Percentiles rank a stretch among this genome's conserved stretches.
phyloP scores from a whole-genome alignment of 306 rosid species.

The Boehmeria nivea region DNA sequence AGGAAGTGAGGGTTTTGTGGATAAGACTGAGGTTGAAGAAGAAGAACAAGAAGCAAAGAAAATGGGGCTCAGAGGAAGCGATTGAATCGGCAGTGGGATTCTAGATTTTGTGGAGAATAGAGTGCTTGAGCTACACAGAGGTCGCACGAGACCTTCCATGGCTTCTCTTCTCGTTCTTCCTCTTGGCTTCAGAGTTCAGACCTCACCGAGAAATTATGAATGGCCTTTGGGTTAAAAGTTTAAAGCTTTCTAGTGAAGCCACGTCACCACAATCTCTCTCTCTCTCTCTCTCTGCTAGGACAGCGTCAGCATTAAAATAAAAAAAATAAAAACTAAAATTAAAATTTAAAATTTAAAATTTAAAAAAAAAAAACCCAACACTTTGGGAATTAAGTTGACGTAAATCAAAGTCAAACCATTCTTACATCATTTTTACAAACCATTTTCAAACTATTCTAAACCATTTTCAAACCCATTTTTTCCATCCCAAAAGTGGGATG shows the following conservation, averaged over 20 bases:
- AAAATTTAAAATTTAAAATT: no score
- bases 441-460: no score
- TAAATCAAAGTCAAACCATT: no score
- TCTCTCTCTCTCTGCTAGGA: not conserved
- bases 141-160: slow-evolving; percentile 49
- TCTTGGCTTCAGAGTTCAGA: not conserved
- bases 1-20: slow-evolving; percentile 19
- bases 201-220: not conserved
- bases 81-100: slow-evolving; percentile 18
- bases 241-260: not conserved
- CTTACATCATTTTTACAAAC: no score
- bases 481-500: no score
- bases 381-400: no score
- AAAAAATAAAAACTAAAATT: no score
- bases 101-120: slow-evolving; percentile 18
- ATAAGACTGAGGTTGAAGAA: slow-evolving; percentile 22
- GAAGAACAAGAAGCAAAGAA: slow-evolving; percentile 5
- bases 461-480: no score
- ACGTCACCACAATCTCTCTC: not conserved
- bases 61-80: slow-evolving; percentile 13
- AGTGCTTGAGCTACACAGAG: slow-evolving; percentile 29
- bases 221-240: not conserved
- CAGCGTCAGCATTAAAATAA: no score
- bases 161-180: not conserved
- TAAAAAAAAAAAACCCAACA: no score